These are phyloP conservation scores for Cladosporium sp. DNA, from an alignment of 2,329 filamentous ascomycete species.

Conservation along the genomic window DNA sequence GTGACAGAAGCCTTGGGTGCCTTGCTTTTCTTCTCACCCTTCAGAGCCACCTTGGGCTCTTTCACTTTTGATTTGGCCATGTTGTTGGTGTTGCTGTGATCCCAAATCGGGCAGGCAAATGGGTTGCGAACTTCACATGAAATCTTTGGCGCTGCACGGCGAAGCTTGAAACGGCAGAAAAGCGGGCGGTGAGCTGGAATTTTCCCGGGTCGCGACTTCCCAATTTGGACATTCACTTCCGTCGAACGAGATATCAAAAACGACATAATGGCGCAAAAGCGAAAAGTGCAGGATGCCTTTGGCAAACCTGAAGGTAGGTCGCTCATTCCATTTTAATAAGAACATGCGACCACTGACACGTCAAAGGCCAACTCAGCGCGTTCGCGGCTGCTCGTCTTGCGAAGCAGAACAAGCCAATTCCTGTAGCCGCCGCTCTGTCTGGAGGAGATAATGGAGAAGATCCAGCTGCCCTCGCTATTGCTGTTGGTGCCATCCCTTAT, in stretches of 20 bases:
- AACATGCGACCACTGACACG: neutral
- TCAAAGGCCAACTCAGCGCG: conserved; percentile 33
- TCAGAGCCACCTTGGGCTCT: conserved; percentile 38
- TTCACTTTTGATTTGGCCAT: conserved; percentile 32
- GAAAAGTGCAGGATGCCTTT: conserved; percentile 38
- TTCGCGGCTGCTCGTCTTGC: conserved; percentile 34
- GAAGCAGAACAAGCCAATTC: conserved; percentile 21
- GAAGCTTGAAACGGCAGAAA: conserved; percentile 18
- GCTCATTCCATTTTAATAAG: too few relatives aligned
- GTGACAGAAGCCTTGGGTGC: conserved; percentile 26
- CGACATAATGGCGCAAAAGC: conserved; percentile 33
- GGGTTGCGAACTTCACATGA: conserved; percentile 15
- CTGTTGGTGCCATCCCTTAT: conserved; percentile 26
- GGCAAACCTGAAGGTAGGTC: conserved; percentile 23
- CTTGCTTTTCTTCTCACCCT: conserved; percentile 34
- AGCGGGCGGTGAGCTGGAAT: conserved; percentile 22
- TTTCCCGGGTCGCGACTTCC: conserved; percentile 16
- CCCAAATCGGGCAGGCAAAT: conserved; percentile 4
- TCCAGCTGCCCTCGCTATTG: conserved; percentile 18
- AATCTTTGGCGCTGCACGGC: conserved; percentile 14
- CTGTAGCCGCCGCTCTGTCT: conserved; percentile 6
- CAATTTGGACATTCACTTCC: conserved; percentile 17
- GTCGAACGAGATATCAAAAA: neutral
- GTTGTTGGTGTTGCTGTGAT: neutral
- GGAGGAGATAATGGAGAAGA: conserved; percentile 3